Base-by-base conservation (phyloP, 1,139 yeast species). In the Wickerhamomyces sp. region DNA sequence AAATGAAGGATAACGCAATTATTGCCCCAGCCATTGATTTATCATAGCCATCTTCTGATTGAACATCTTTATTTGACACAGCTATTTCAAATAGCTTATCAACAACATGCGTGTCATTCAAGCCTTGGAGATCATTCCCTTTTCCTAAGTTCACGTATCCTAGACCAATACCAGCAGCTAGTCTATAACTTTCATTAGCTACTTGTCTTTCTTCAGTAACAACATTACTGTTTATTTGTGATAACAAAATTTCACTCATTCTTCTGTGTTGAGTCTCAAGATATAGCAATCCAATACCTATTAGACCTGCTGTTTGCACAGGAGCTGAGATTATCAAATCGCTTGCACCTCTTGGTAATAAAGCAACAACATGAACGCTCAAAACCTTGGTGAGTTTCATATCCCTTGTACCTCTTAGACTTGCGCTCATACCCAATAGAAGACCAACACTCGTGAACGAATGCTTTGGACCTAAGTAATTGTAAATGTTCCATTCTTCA, bases 401-500 rank as follows among this genome's bases (percentile, higher is more conserved):
- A 64, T 92, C 92, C 89, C 85, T 85, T 0, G 94, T 68, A 1
- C 97, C 92, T 48, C 73, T 69, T 47, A 81, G 68, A 60, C 96
- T 87, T 0, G 97, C 96, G 13, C 97, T 81, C 88, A 92, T 83
- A 2, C 99, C 99, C 22, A 94, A 65, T 26, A 94, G 66, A 33
- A 92, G 65, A 0, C 97, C 97, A 29, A 89, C 81, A 59, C 96
- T 86, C 0, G 96, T 87, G 37, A 77, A 74, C 2, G 84, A 78
- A 55, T 87, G 92, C 52, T 94, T 90, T 1, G 96, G 95, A 0
- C 96, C 96, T 38, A 94, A 65, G 49, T 89, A 90, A 55, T 92
- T 90, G 60, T 89, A 94, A 24, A 94, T 85, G 57, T 90, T 97
- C 97, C 98, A 94, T 58, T 92, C 97, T 55, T 94, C 97, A 25